A percentile compares a stretch with the other conserved stretches of the same genome.
Conservation (phyloP, 371 early-diverging fungal species). For the Neoconidiobolus thromboides region DNA sequence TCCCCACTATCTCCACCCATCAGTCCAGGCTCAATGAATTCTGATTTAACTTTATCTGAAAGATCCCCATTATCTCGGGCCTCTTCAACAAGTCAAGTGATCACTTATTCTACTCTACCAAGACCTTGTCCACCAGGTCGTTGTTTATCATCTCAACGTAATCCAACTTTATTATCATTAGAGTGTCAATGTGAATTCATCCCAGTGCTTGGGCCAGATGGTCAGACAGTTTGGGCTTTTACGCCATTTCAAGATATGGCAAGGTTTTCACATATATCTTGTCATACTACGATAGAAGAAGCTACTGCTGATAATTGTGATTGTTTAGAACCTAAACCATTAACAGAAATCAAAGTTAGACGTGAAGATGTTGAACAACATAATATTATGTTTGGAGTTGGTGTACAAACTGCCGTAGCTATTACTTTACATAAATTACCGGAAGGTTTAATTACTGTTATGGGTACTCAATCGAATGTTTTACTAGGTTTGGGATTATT, state of each 20-base stretch:
- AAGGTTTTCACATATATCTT: background rate
- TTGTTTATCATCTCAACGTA: background rate
- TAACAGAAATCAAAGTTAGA: background rate
- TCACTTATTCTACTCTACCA: background rate
- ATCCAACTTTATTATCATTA: no score
- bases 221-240: no score
- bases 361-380: background rate
- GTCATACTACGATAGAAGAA: background rate
- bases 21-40: background rate
- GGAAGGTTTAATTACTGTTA: slow-evolving; percentile 59
- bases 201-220: no score
- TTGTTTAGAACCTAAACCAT: background rate
- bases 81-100: background rate
- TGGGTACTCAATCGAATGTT: slow-evolving; percentile 38
- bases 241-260: no score
- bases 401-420: slow-evolving; percentile 58
- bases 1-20: background rate
- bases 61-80: background rate
- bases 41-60: background rate
- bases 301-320: background rate
- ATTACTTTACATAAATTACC: slow-evolving; percentile 64
- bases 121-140: background rate
- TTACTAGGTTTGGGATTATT: slow-evolving; percentile 47
- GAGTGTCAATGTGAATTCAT: no score
- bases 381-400: slow-evolving; percentile 16